These are phyloP conservation scores for Hapsidospora chrysogenum DNA, from an alignment of 495 filamentous ascomycete species.

Conservation along the genomic window DNA sequence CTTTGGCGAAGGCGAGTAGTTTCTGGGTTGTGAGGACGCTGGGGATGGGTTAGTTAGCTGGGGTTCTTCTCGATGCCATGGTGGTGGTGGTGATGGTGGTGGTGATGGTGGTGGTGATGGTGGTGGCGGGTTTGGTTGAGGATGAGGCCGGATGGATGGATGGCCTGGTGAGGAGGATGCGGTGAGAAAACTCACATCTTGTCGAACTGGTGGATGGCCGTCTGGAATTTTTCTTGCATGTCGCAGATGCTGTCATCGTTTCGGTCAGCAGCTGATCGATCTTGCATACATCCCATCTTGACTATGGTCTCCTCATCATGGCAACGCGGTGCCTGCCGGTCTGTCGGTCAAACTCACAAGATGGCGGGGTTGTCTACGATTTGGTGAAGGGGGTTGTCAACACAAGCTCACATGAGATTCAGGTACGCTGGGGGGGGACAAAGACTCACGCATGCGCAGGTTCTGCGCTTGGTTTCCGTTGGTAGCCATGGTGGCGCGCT, in stretches of 20 bases:
- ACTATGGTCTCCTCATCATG: too few relatives aligned
- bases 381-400: too few relatives aligned
- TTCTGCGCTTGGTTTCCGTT: background rate
- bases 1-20: constrained; percentile 31
- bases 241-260: constrained; percentile 64
- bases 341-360: constrained; percentile 32
- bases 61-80: constrained; percentile 10
- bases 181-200: constrained; percentile 41
- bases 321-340: background rate
- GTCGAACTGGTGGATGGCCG: constrained; percentile 64
- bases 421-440: background rate
- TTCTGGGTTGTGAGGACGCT: constrained; percentile 38
- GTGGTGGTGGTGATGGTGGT: constrained; percentile 75
- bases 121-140: constrained; percentile 23
- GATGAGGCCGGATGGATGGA: constrained; percentile 1
- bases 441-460: background rate
- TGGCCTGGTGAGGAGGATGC: constrained; percentile 4
- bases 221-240: constrained; percentile 84
- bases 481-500: background rate
- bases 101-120: constrained; percentile 37
- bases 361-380: constrained; percentile 49
- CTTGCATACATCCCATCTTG: too few relatives aligned
- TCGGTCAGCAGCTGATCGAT: background rate
- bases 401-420: background rate
- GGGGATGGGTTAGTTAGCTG: background rate